phyloP scores from a whole-genome alignment of 169 alveolate species.

The Toxoplasma gondii region DNA sequence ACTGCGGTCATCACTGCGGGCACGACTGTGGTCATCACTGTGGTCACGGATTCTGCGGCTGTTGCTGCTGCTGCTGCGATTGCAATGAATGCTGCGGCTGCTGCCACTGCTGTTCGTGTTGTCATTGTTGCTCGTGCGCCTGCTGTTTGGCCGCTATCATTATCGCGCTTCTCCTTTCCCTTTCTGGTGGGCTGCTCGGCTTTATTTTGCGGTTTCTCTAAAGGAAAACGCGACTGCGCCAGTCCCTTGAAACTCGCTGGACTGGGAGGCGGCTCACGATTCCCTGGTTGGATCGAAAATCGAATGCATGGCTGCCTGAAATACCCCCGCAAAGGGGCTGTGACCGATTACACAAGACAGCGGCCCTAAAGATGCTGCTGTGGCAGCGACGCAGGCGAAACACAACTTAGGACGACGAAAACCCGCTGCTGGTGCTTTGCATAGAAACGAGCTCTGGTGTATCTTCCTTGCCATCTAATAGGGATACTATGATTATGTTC shows the following conservation, averaged over 20 bases:
- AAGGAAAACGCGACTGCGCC: neutral
- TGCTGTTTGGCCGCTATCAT: conserved; percentile 18
- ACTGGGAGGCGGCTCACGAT: no score
- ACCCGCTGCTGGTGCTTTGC: no score
- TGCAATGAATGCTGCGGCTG: conserved; percentile 7
- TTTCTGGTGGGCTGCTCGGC: neutral
- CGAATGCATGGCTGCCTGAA: no score
- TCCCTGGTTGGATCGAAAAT: no score
- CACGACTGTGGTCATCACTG: neutral
- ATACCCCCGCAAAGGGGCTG: no score
- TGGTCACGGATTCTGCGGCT: conserved; percentile 21
- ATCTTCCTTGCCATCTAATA: no score
- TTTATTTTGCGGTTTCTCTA: neutral
- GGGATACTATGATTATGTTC: no score
- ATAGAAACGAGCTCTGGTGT: no score
- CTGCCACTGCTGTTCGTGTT: conserved; percentile 29
- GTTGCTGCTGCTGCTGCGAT: conserved; percentile 14
- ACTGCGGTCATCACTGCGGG: neutral
- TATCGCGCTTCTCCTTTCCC: neutral
- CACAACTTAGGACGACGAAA: no score
- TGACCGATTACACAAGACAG: no score
- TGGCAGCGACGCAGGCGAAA: no score
- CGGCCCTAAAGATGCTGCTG: no score
- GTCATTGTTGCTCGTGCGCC: conserved; percentile 8
- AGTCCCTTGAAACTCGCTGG: neutral